phyloP scores from a whole-genome alignment of 179 eudicot species.

The Silene coronaria region DNA sequence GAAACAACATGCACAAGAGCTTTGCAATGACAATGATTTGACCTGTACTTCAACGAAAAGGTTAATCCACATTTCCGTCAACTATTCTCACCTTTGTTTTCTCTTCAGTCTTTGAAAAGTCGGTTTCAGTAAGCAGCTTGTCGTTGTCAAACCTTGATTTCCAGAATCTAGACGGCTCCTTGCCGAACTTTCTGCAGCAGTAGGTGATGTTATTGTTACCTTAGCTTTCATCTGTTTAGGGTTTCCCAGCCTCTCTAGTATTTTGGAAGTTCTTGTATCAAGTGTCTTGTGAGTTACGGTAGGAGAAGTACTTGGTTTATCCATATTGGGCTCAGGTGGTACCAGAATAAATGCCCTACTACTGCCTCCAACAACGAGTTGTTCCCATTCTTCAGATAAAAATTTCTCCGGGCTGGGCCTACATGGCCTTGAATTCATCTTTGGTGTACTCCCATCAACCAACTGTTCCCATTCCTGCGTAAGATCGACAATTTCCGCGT shows the following conservation, averaged over 20 bases:
- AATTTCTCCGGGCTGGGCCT: conserved; percentile 12
- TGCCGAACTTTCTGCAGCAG: conserved; percentile 17
- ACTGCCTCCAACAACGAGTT: conserved; percentile 46
- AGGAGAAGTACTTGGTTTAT: conserved; percentile 26
- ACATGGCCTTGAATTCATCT: conserved; percentile 11
- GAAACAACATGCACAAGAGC: background rate
- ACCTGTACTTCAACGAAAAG: background rate
- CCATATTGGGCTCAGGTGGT: conserved; percentile 33
- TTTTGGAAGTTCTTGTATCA: conserved; percentile 61
- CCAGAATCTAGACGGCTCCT: conserved; percentile 40
- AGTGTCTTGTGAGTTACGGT: conserved; percentile 33
- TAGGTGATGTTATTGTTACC: conserved; percentile 29
- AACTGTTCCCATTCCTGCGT: conserved; percentile 13
- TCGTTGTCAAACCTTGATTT: conserved; percentile 25
- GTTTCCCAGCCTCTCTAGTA: conserved; percentile 68
- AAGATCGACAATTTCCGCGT: conserved; percentile 22
- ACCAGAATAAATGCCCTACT: conserved; percentile 30
- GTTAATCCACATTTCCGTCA: background rate
- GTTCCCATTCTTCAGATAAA: conserved; percentile 71
- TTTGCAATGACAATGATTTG: background rate
- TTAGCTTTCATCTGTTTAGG: conserved; percentile 59
- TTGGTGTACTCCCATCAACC: conserved; percentile 3
- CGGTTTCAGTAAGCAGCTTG: conserved; percentile 63
- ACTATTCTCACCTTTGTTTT: conserved; percentile 30
- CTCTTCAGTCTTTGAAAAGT: conserved; percentile 65